Conservation (phyloP, 495 filamentous ascomycete genomes). For the Trichoderma gamsii region DNA sequence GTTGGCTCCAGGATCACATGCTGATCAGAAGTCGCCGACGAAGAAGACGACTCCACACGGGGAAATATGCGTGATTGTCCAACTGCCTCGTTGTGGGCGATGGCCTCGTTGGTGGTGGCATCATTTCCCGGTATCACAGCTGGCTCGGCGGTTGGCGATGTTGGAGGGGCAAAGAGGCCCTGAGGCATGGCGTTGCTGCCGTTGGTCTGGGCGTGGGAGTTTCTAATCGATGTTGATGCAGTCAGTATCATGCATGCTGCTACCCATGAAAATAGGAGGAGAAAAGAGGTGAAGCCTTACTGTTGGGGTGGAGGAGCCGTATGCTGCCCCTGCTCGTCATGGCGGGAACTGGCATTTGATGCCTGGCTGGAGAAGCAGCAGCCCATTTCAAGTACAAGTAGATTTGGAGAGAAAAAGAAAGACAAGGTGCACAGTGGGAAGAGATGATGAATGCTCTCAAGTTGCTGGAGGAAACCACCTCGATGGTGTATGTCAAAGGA, state of each 20-base stretch:
- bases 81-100: neutral
- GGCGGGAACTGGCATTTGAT: neutral
- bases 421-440: no score
- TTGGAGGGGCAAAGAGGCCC: neutral
- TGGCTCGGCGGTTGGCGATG: neutral
- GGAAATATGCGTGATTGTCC: neutral
- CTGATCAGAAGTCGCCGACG: neutral
- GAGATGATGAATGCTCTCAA: no score
- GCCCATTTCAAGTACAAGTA: neutral
- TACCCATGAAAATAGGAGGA: neutral
- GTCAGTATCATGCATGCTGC: neutral
- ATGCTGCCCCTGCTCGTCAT: neutral
- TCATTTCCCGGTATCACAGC: neutral
- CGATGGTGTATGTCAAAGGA: no score
- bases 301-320: neutral
- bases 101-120: neutral
- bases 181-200: neutral
- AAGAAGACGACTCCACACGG: neutral
- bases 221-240: neutral
- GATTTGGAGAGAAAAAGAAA: neutral
- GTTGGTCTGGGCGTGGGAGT: neutral
- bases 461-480: no score
- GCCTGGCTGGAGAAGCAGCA: slow-evolving; percentile 8
- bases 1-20: neutral
- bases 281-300: neutral